Evolutionary conservation across 352 stramenopile genomes (phyloP).

Genomic region (Phytopythium oedochilum): DNA sequence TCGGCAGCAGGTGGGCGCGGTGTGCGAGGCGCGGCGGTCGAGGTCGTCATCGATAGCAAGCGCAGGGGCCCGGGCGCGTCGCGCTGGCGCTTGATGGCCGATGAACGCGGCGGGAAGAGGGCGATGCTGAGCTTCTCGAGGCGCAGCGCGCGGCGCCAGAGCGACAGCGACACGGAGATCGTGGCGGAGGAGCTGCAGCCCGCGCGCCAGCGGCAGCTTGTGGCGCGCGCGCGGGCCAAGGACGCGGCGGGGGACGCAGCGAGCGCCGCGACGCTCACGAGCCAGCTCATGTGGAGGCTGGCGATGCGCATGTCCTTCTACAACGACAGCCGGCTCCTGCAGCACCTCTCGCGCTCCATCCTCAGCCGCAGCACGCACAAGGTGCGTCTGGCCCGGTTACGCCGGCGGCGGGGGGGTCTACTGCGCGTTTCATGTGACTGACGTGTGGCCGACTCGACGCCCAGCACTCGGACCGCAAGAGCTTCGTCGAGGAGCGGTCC

Average conservation of each 20-base stretch:
- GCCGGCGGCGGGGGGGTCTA: too few relatives aligned
- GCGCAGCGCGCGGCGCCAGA: background rate
- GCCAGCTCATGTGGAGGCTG: conserved; percentile 60
- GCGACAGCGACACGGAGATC: conserved; percentile 35
- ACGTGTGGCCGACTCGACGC: background rate
- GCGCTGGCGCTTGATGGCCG: conserved; percentile 1
- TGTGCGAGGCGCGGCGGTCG: background rate
- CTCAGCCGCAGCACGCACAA: conserved; percentile 46
- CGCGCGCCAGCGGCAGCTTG: conserved; percentile 12
- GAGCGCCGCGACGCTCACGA: conserved; percentile 27
- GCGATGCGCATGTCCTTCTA: conserved; percentile 61
- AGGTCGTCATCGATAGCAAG: background rate
- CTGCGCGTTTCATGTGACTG: too few relatives aligned
- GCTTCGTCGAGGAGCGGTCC: conserved; percentile 5
- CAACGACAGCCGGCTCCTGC: conserved; percentile 56
- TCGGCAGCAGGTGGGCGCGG: background rate
- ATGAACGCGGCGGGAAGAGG: background rate
- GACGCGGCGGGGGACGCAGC: conserved; percentile 21
- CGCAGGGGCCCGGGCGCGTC: background rate
- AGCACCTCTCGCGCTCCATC: conserved; percentile 69
- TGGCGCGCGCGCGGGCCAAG: conserved; percentile 21
- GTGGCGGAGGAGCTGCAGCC: conserved; percentile 39
- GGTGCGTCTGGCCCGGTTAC: conserved; percentile 15
- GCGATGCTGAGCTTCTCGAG: background rate
- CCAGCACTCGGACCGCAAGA: conserved; percentile 6